Conservation (phyloP, 345 rosid species). For the Jatropha curcas region DNA sequence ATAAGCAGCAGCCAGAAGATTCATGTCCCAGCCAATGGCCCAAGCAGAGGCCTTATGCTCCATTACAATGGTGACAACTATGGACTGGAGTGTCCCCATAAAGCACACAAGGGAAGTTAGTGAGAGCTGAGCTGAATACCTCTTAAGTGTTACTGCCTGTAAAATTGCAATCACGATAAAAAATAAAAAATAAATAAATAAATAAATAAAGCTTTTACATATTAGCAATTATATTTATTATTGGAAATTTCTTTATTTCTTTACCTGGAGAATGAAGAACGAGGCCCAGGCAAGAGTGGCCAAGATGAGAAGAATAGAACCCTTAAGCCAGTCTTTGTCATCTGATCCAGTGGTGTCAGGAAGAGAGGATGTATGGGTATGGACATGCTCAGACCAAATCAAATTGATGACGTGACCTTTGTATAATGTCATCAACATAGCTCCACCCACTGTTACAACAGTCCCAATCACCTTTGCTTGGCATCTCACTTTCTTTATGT, state of each 20-base stretch:
- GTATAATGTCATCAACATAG: constrained; percentile 36
- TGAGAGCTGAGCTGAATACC: constrained; percentile 26
- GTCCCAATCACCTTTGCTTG: constrained; percentile 36
- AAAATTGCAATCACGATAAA: background rate
- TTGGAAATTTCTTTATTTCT: background rate
- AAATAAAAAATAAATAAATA: too few relatives aligned
- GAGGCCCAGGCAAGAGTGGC: constrained; percentile 36
- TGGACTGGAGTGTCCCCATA: constrained; percentile 30
- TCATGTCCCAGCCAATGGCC: constrained; percentile 31
- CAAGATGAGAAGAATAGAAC: constrained; percentile 30
- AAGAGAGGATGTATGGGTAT: background rate
- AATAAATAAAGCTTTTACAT: too few relatives aligned
- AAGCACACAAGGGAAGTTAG: constrained; percentile 29
- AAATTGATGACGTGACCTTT: constrained; percentile 24
- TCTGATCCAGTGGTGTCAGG: background rate
- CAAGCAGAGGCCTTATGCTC: constrained; percentile 29
- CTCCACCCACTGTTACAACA: constrained; percentile 28
- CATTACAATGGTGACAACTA: constrained; percentile 29
- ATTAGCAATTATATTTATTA: too few relatives aligned
- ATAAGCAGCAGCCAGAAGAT: constrained; percentile 34
- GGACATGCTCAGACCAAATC: constrained; percentile 10
- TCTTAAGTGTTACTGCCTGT: constrained; percentile 23
- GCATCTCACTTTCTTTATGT: constrained; percentile 26
- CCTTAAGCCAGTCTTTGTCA: constrained; percentile 29
- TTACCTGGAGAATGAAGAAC: constrained; percentile 30